A percentile compares a stretch with the other conserved stretches of the same genome.
These are phyloP conservation scores for Microdochium bolleyi DNA, from an alignment of 2,329 filamentous ascomycete genomes.

Conservation along the genomic window DNA sequence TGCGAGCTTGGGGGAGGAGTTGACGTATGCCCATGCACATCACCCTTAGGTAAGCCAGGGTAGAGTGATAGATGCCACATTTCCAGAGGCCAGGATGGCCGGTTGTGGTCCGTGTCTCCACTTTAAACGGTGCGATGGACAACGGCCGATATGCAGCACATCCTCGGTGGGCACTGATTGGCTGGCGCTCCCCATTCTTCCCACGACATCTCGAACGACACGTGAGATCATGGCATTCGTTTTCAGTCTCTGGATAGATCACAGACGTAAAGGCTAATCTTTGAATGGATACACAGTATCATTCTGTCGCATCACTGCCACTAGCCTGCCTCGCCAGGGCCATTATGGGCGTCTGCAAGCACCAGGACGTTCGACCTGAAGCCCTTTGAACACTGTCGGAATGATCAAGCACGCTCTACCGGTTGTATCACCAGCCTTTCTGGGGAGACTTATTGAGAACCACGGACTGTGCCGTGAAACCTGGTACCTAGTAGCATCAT, in stretches of 20 bases:
- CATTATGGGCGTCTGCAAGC: too few relatives aligned
- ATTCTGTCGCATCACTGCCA: too few relatives aligned
- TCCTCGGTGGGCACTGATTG: neutral
- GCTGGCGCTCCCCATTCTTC: neutral
- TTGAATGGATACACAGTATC: too few relatives aligned
- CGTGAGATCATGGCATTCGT: neutral
- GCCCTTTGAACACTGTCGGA: neutral
- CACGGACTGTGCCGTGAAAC: conserved; percentile 32
- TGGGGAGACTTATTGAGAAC: conserved; percentile 29
- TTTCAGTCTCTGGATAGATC: too few relatives aligned
- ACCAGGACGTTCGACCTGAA: too few relatives aligned
- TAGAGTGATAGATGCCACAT: conserved; percentile 13
- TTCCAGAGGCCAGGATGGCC: conserved; percentile 3
- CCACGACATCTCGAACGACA: neutral
- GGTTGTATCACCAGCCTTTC: conserved; percentile 30
- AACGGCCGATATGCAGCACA: neutral
- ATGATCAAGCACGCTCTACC: conserved; percentile 1
- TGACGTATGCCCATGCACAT: neutral
- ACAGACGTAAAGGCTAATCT: too few relatives aligned
- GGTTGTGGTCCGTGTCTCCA: neutral
- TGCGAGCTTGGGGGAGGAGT: neutral
- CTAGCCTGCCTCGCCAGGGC: too few relatives aligned
- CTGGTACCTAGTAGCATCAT: conserved; percentile 40
- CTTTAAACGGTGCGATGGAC: conserved; percentile 3
- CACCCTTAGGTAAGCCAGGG: neutral